Conservation (phyloP, 352 stramenopile species). For the Globisporangium paddicum region DNA sequence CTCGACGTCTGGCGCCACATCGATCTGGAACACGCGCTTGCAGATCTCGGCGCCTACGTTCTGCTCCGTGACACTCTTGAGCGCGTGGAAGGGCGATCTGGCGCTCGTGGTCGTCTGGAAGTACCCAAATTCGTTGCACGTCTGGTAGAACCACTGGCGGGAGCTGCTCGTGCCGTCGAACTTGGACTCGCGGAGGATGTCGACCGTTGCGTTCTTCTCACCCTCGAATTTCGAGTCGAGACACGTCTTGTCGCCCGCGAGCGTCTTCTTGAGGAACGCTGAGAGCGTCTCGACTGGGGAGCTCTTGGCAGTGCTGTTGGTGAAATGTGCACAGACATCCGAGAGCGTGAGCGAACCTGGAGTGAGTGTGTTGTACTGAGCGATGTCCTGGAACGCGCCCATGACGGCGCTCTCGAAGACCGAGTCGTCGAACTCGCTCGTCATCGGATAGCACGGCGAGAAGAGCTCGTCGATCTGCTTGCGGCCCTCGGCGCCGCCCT, state of each 20-base stretch:
- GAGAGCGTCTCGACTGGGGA: constrained; percentile 38
- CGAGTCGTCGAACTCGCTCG: constrained; percentile 76
- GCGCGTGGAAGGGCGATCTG: constrained; percentile 55
- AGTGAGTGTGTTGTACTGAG: constrained; percentile 67
- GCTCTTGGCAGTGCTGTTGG: constrained; percentile 14
- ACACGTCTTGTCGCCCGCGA: constrained; percentile 35
- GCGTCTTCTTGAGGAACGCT: constrained; percentile 51
- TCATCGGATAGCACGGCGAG: constrained; percentile 64
- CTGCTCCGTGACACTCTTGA: constrained; percentile 64
- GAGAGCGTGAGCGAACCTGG: constrained; percentile 45
- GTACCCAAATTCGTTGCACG: constrained; percentile 89
- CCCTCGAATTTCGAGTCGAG: constrained; percentile 82
- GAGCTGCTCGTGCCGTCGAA: constrained; percentile 70
- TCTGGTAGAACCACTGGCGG: constrained; percentile 86
- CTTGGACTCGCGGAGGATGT: constrained; percentile 47
- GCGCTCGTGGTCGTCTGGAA: constrained; percentile 70
- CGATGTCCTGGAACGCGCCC: constrained; percentile 72
- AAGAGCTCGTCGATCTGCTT: constrained; percentile 47
- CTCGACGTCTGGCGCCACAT: constrained; percentile 46
- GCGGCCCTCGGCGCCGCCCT: constrained; percentile 38
- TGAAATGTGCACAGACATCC: constrained; percentile 64
- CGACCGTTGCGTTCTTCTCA: constrained; percentile 50
- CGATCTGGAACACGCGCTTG: constrained; percentile 75
- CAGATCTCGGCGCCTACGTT: constrained; percentile 77
- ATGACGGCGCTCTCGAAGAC: constrained; percentile 76